phyloP scores from a whole-genome alignment of 805 yeast genomes.

The Maudiozyma saulgeensis region DNA sequence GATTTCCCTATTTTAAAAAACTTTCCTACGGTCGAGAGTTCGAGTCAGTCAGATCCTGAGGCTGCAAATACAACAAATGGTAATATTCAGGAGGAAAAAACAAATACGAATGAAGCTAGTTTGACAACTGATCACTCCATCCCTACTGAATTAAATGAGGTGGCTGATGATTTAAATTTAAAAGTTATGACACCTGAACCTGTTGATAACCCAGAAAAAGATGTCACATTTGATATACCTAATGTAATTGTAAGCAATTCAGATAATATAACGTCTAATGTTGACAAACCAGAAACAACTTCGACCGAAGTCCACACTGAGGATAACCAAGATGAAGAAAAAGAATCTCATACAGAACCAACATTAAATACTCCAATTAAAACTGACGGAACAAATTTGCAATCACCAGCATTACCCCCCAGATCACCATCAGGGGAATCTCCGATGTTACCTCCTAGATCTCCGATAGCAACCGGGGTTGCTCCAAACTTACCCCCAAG shows the following conservation, averaged over 20 bases:
- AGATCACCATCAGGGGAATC: conserved; percentile 13
- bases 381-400: too few species aligned
- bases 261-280: neutral
- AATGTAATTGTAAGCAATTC: neutral
- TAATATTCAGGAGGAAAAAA: too few species aligned
- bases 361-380: too few species aligned
- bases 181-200: neutral
- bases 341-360: too few species aligned
- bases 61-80: too few species aligned
- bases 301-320: neutral
- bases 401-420: conserved; percentile 30
- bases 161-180: neutral
- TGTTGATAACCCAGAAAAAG: neutral
- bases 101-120: too few species aligned
- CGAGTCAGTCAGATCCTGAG: too few species aligned
- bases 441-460: neutral
- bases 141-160: neutral
- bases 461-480: neutral
- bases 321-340: too few species aligned
- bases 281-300: neutral
- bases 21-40: too few species aligned
- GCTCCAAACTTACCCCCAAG: conserved; percentile 1
- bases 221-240: neutral
- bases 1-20: too few species aligned
- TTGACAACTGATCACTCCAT: too few species aligned